Conservation (phyloP, 495 filamentous ascomycete species). For the Delitschia confertaspora region DNA sequence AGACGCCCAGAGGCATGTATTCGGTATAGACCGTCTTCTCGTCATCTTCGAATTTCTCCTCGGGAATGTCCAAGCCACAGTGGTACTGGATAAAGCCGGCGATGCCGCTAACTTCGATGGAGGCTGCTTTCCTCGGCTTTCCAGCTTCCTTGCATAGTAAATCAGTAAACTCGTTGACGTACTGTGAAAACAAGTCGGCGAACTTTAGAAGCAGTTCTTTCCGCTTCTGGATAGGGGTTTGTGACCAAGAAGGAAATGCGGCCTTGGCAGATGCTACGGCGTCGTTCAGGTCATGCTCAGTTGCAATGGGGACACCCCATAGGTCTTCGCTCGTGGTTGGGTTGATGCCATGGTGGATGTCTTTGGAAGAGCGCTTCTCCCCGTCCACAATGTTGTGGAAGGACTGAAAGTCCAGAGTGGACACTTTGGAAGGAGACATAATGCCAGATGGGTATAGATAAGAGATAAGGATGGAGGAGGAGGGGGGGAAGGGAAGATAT, state of each 20-base stretch:
- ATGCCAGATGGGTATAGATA: constrained; percentile 11
- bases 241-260: constrained; percentile 47
- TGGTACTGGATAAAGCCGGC: constrained; percentile 17
- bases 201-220: constrained; percentile 47
- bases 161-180: constrained; percentile 41
- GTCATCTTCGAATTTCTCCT: constrained; percentile 36
- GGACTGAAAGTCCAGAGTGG: constrained; percentile 33
- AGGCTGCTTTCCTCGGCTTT: constrained; percentile 41
- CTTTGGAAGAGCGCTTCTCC: constrained; percentile 30
- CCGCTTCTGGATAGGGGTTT: constrained; percentile 45
- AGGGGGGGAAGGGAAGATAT: not conserved
- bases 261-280: constrained; percentile 41
- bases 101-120: constrained; percentile 17
- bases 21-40: constrained; percentile 27
- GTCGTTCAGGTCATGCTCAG: constrained; percentile 45
- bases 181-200: constrained; percentile 39
- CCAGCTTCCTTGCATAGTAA: constrained; percentile 50
- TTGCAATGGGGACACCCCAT: constrained; percentile 47
- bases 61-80: constrained; percentile 31
- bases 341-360: constrained; percentile 41
- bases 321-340: constrained; percentile 44
- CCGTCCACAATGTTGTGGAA: constrained; percentile 47
- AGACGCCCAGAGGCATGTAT: constrained; percentile 28
- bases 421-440: constrained; percentile 37
- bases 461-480: not conserved